Evolutionary conservation across 192 early-diverging fungal genomes (phyloP).

Genomic region (Dimargaris verticillata): DNA sequence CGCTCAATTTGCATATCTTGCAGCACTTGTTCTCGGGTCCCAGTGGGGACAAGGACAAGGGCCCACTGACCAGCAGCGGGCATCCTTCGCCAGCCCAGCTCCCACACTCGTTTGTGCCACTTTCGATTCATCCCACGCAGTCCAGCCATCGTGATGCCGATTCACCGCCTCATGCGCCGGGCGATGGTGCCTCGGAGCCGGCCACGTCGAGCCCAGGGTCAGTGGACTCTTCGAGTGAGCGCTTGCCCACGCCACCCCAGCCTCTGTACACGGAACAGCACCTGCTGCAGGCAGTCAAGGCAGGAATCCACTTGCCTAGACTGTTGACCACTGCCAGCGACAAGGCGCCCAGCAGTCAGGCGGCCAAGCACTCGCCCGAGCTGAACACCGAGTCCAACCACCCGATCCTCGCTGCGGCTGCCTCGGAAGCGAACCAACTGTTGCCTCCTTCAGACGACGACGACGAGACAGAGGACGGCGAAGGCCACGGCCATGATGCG

Average conservation of each 20-base stretch:
- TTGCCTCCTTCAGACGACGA: conserved; percentile 28
- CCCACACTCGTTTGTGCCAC: background rate
- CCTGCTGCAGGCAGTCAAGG: conserved; percentile 10
- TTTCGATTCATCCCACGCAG: no score
- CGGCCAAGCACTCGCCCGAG: conserved; percentile 1
- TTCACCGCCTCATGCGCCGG: conserved; percentile 25
- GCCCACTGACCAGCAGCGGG: no score
- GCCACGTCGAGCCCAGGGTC: no score
- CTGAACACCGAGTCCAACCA: background rate
- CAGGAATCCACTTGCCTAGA: conserved; percentile 8
- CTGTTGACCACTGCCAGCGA: background rate
- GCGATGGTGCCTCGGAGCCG: conserved; percentile 12
- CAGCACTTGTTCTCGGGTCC: conserved; percentile 6
- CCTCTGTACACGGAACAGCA: conserved; percentile 13
- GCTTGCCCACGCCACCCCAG: background rate
- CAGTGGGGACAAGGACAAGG: background rate
- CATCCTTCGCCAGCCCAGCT: background rate
- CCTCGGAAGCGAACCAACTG: conserved; percentile 11
- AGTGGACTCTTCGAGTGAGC: no score
- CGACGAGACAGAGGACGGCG: conserved; percentile 43
- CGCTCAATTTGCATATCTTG: conserved; percentile 10
- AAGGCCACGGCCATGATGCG: conserved; percentile 63
- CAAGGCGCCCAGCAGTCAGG: background rate
- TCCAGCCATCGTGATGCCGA: no score
- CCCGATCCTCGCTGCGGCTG: background rate